Conservation (phyloP, 129 eudicot species). For the Flaveria brownii region DNA sequence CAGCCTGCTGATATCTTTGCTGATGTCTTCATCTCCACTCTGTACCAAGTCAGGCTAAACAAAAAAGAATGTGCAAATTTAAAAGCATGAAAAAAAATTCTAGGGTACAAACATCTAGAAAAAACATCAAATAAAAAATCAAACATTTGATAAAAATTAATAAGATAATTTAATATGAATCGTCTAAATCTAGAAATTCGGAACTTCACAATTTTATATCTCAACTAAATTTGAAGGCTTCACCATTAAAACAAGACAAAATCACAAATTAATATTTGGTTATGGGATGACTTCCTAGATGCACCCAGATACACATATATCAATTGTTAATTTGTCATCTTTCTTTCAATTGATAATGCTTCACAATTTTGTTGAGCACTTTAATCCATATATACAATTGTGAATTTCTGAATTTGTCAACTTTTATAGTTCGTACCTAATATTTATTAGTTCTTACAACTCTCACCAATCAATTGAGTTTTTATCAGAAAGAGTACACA, state of each 20-base stretch:
- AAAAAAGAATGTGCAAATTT: conserved; percentile 16
- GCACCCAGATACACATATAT: neutral
- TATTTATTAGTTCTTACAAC: neutral
- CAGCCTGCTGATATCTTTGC: conserved; percentile 58
- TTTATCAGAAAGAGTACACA: neutral
- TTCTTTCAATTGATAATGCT: neutral
- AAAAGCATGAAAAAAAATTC: neutral
- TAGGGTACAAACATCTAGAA: neutral
- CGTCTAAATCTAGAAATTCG: neutral
- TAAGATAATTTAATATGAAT: neutral
- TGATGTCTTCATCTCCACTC: conserved; percentile 56
- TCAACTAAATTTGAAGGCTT: neutral
- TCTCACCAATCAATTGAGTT: neutral
- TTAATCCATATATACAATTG: neutral
- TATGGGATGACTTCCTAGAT: neutral
- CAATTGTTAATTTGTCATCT: neutral
- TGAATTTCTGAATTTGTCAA: neutral
- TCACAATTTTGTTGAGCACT: neutral
- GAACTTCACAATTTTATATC: neutral
- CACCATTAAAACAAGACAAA: neutral
- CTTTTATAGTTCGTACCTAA: neutral
- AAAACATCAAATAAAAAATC: neutral
- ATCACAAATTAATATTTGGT: neutral
- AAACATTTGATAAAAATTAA: neutral
- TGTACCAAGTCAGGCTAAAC: conserved; percentile 52